These are phyloP conservation scores for Chernovozyma sophiae-reginae DNA, from an alignment of 1,139 yeast species.

Conservation along the genomic window DNA sequence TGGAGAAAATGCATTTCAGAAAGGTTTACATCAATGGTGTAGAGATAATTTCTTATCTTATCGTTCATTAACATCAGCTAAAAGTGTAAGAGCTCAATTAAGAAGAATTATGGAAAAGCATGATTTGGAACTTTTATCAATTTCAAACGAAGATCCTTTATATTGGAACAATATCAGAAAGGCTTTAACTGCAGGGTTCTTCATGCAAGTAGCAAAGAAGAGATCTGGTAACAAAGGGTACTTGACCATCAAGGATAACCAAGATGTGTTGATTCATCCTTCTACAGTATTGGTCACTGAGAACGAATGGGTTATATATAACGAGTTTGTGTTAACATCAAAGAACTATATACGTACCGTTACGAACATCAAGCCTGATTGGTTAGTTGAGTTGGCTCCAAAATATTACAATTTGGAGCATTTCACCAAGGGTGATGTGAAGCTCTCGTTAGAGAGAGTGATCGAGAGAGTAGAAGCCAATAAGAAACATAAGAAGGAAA, in stretches of 20 bases:
- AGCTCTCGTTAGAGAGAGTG: slow-evolving; percentile 70
- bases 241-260: slow-evolving; percentile 90
- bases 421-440: slow-evolving; percentile 80
- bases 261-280: slow-evolving; percentile 92
- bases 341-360: slow-evolving; percentile 94
- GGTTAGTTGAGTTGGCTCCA: slow-evolving; percentile 87
- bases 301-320: slow-evolving; percentile 89
- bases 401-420: slow-evolving; percentile 72
- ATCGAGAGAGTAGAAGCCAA: slow-evolving; percentile 46
- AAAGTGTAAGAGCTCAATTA: slow-evolving; percentile 80
- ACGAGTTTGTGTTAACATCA: slow-evolving; percentile 90
- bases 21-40: slow-evolving; percentile 78
- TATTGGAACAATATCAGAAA: slow-evolving; percentile 75
- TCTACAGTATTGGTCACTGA: slow-evolving; percentile 83
- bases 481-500: slow-evolving; percentile 20
- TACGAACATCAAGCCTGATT: slow-evolving; percentile 86
- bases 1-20: slow-evolving; percentile 60
- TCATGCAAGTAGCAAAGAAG: slow-evolving; percentile 96
- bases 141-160: slow-evolving; percentile 62
- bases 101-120: slow-evolving; percentile 77
- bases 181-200: slow-evolving; percentile 89
- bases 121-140: slow-evolving; percentile 68
- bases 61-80: slow-evolving; percentile 79
- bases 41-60: slow-evolving; percentile 82
- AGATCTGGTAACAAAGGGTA: slow-evolving; percentile 70